A percentile compares a stretch with the other conserved stretches of the same genome.
phyloP scores from a whole-genome alignment of 768 basidiomycete species.

The Podaxis sp. region DNA sequence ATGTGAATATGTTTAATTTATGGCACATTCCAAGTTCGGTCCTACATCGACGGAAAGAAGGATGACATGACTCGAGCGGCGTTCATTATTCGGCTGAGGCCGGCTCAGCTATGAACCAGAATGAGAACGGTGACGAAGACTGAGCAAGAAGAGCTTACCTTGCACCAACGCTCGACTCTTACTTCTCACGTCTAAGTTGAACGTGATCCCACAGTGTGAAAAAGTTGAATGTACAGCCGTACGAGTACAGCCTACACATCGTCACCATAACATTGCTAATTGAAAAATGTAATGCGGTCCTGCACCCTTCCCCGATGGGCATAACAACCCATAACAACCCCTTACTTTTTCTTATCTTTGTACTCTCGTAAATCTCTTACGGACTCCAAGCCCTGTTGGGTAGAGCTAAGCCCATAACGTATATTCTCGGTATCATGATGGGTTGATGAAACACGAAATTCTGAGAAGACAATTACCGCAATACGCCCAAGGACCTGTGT shows the following conservation, averaged over 20 bases:
- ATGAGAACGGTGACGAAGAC: not conserved
- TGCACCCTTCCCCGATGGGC: not conserved
- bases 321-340: not conserved
- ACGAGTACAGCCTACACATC: no score
- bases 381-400: not conserved
- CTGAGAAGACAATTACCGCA: constrained; percentile 1
- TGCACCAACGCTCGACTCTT: not conserved
- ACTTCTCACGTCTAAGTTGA: no score
- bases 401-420: not conserved
- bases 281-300: no score
- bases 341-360: not conserved
- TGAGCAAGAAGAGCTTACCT: not conserved
- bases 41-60: not conserved
- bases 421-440: not conserved
- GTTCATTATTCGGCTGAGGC: not conserved
- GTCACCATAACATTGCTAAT: no score
- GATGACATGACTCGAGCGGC: not conserved
- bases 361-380: not conserved
- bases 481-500: not conserved
- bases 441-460: not conserved
- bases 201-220: no score
- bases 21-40: not conserved
- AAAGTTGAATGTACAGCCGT: no score
- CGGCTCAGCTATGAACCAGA: not conserved
- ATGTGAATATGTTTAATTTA: not conserved